phyloP scores from a whole-genome alignment of 768 basidiomycete species.

The Omphalotus guepiniiformis region DNA sequence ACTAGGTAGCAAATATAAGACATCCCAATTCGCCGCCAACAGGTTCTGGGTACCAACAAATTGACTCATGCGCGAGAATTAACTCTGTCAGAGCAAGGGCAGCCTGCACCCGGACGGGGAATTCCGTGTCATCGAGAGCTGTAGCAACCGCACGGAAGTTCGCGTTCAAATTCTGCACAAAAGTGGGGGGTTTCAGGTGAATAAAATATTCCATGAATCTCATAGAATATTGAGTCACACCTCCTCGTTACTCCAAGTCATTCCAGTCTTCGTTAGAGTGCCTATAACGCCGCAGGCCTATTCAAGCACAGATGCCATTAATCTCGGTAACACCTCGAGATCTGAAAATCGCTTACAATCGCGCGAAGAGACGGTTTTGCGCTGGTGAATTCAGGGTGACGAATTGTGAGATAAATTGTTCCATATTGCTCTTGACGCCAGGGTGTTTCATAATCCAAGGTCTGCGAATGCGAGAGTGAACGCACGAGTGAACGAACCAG shows the following conservation, averaged over 20 bases:
- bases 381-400: conserved; percentile 71
- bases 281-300: conserved; percentile 82
- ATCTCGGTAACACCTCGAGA: no score
- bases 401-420: conserved; percentile 68
- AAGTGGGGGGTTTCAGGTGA: neutral
- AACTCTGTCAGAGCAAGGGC: conserved; percentile 77
- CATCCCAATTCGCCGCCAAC: no score
- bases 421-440: conserved; percentile 71
- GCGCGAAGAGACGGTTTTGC: conserved; percentile 71
- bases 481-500: no score
- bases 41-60: no score
- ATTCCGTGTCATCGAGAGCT: conserved; percentile 71
- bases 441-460: conserved; percentile 83
- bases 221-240: no score
- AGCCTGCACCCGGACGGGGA: conserved; percentile 84
- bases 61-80: conserved; percentile 57
- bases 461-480: no score
- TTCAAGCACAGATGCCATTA: neutral
- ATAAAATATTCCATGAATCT: no score
- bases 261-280: conserved; percentile 63
- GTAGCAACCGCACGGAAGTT: conserved; percentile 63
- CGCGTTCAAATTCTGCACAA: conserved; percentile 52
- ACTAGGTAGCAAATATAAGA: no score
- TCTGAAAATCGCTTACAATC: conserved; percentile 59
- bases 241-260: conserved; percentile 63